Base-by-base conservation (phyloP, 257 asterid genomes). In the Plectranthus barbatus region DNA sequence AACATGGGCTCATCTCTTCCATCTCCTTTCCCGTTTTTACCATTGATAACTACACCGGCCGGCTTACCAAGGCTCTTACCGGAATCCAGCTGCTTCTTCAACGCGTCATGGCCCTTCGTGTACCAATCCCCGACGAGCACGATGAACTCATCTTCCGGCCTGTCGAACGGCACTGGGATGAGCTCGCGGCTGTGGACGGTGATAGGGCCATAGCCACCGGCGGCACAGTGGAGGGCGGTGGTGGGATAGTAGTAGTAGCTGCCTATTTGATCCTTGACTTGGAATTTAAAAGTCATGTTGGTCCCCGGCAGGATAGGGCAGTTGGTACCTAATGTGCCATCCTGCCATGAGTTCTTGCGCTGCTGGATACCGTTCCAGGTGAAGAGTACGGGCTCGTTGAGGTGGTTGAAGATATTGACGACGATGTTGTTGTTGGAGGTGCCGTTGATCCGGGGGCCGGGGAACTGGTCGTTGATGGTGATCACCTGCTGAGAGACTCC, bases 71-170 rank as follows among this genome's bases (percentile, higher is more conserved):
- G 73, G 15, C 72, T 41, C 1, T 73, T 70, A 0, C 88, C 86
- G 0, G 37, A 56, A 23, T 84, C 92, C 37, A 82, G 23, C 4
- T 71, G 21, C 49, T 46, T 70, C 60, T 40, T 70, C 26, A 82
- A 39, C 2, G 63, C 24, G 9, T 52, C 41, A 14, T 74, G 83
- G 53, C 72, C 70, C 5, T 80, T 77, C 18, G 70, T 66, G 60
- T 79, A 84, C 92, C 92, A 84, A 15, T 84, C 92, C 0, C 89
- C 92, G 1, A 64, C 76, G 0, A 84, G 69, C 29, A 76, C 83
- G 2, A 56, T 17, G 50, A 56, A 75, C 23, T 84, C 92, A 0
- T 57, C 85, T 72, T 77, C 85, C 0, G 86, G 92, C 21, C 47
- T 41, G 26, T 64, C 77, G 36, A 73, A 84, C 0, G 92, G 92